Evolutionary conservation across 352 stramenopile species (phyloP).

Genomic region (Phytophthora podocarpi): DNA sequence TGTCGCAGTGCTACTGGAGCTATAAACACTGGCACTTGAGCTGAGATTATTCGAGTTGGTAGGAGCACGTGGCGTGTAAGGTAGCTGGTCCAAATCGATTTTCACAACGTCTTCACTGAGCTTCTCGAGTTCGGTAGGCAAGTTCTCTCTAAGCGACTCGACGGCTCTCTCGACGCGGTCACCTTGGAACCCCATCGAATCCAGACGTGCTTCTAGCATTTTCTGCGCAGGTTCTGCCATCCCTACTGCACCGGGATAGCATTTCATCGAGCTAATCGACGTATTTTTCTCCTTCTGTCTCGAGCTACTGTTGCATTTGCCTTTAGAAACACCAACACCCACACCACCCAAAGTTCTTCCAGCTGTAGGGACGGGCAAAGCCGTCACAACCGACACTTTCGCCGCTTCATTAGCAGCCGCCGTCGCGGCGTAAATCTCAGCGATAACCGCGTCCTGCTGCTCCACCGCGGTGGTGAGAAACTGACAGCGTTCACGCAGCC

Average conservation of each 20-base stretch:
- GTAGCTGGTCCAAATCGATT: conserved; percentile 52
- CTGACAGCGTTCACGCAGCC: conserved; percentile 68
- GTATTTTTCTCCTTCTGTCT: conserved; percentile 12
- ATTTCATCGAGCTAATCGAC: conserved; percentile 24
- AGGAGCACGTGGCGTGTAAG: conserved; percentile 31
- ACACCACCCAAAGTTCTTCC: not conserved
- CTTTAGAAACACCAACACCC: not conserved
- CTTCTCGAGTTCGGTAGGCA: conserved; percentile 25
- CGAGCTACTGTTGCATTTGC: conserved; percentile 2
- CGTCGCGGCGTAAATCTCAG: conserved; percentile 70
- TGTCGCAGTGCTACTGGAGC: conserved; percentile 33
- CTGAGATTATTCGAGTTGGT: conserved; percentile 13
- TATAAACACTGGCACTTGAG: conserved; percentile 30
- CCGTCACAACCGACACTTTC: conserved; percentile 1
- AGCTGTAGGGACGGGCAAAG: not conserved
- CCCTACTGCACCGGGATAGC: conserved; percentile 34
- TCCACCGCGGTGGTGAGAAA: conserved; percentile 64
- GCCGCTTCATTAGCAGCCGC: conserved; percentile 11
- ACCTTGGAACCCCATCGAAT: conserved; percentile 59
- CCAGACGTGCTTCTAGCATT: conserved; percentile 50
- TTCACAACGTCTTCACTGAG: conserved; percentile 33
- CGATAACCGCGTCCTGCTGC: conserved; percentile 80
- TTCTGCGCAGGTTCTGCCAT: conserved; percentile 41
- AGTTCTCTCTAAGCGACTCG: conserved; percentile 38
- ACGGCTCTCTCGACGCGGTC: conserved; percentile 38